phyloP scores from a whole-genome alignment of 768 basidiomycete species.

The Termitomyces sp. region DNA sequence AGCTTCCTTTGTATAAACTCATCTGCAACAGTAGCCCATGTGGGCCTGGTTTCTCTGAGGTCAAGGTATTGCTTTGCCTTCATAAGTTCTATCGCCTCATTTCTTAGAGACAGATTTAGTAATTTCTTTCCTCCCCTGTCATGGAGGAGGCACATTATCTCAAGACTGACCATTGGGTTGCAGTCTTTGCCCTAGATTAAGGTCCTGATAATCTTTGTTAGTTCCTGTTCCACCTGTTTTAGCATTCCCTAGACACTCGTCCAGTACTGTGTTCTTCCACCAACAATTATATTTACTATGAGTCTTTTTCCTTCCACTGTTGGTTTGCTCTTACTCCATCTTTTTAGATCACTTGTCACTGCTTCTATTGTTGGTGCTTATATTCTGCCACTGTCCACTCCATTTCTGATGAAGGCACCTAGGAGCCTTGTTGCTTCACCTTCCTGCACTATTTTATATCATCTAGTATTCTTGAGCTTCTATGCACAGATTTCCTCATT shows the following conservation, averaged over 20 bases:
- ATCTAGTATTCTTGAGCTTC: no score
- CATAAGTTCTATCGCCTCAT: not conserved
- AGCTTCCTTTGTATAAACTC: no score
- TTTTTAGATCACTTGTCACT: no score
- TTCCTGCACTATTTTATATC: no score
- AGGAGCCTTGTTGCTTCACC: no score
- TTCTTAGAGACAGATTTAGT: not conserved
- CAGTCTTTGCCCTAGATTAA: not conserved
- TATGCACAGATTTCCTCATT: not conserved
- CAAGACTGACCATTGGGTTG: not conserved
- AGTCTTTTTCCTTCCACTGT: conserved; percentile 14
- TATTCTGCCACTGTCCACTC: no score
- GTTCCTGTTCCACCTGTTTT: not conserved
- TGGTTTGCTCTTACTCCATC: no score
- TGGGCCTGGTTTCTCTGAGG: no score
- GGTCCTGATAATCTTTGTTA: not conserved
- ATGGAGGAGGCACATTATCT: not conserved
- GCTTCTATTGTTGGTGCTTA: no score
- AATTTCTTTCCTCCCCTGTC: not conserved
- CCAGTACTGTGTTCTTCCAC: not conserved
- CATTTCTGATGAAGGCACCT: no score
- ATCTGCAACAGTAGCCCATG: no score
- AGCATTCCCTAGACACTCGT: not conserved
- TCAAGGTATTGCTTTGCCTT: not conserved
- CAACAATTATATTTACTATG: conserved; percentile 2